These are phyloP conservation scores for Aechmea fasciata DNA, from an alignment of 176 grass and related monocot species.

Conservation along the genomic window DNA sequence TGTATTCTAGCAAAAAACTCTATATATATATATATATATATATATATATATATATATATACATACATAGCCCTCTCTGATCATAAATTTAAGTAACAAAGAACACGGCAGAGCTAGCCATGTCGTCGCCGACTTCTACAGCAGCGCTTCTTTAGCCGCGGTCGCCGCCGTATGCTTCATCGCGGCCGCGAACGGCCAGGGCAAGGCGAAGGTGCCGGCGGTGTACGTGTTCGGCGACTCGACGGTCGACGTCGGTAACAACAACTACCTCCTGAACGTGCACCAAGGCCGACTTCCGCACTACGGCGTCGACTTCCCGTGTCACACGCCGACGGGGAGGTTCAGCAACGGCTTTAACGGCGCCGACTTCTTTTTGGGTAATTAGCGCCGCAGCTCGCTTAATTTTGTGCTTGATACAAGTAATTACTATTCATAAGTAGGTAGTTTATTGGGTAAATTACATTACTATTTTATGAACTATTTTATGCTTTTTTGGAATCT, in stretches of 20 bases:
- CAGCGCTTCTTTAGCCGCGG: no score
- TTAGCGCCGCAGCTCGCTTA: background rate
- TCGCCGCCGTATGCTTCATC: background rate
- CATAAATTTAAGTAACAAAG: no score
- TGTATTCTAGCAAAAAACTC: no score
- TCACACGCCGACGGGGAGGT: conserved; percentile 51
- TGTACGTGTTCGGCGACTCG: conserved; percentile 73
- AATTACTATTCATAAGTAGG: no score
- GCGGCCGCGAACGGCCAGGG: background rate
- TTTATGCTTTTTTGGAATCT: no score
- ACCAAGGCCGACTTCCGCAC: conserved; percentile 62
- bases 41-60: no score
- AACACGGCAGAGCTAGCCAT: no score
- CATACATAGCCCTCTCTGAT: no score
- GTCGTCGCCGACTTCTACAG: no score
- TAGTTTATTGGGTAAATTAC: no score
- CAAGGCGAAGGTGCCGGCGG: conserved; percentile 31
- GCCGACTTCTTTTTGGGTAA: conserved; percentile 63
- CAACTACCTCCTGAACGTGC: conserved; percentile 27
- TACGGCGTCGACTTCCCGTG: conserved; percentile 65
- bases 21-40: no score
- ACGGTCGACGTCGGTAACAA: conserved; percentile 67
- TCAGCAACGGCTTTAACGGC: conserved; percentile 58
- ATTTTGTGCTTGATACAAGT: background rate
- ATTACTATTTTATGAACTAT: no score